Conservation (phyloP, 306 rosid species). For the Cyclanthera cordifolia region DNA sequence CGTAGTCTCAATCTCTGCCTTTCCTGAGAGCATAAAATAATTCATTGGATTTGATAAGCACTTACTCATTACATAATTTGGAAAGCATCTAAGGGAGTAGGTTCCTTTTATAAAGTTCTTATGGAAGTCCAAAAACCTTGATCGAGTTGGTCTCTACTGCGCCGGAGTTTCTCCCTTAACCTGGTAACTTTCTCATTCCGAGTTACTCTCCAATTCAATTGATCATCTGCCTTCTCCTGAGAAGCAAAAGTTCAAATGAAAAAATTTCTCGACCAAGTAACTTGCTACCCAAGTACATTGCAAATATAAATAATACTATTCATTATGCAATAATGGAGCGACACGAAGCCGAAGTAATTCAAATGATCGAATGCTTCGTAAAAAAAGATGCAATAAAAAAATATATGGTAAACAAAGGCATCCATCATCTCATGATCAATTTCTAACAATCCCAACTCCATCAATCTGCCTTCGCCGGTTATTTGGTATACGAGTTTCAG, state of each 20-base stretch:
- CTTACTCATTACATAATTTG: background rate
- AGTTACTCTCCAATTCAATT: constrained; percentile 65
- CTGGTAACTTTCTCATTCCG: constrained; percentile 65
- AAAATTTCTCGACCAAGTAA: background rate
- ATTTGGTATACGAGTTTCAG: too few species aligned
- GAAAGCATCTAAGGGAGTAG: background rate
- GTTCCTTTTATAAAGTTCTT: constrained; percentile 10
- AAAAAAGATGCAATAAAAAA: background rate
- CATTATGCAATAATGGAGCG: background rate
- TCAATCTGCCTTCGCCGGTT: too few species aligned
- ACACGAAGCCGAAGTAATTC: background rate
- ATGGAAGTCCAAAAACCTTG: constrained; percentile 34
- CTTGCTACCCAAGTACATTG: background rate
- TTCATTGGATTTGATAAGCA: constrained; percentile 5
- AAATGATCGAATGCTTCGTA: background rate
- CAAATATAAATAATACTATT: background rate
- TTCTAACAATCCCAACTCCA: background rate
- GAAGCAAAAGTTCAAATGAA: constrained; percentile 5
- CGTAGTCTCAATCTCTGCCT: constrained; percentile 43
- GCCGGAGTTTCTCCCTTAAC: constrained; percentile 60
- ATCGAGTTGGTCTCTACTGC: constrained; percentile 39
- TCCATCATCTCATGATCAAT: background rate
- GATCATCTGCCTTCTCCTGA: constrained; percentile 87
- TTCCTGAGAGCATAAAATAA: constrained; percentile 42
- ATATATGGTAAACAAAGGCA: background rate